phyloP scores from a whole-genome alignment of 306 rosid species.

The Alnus glutinosa region DNA sequence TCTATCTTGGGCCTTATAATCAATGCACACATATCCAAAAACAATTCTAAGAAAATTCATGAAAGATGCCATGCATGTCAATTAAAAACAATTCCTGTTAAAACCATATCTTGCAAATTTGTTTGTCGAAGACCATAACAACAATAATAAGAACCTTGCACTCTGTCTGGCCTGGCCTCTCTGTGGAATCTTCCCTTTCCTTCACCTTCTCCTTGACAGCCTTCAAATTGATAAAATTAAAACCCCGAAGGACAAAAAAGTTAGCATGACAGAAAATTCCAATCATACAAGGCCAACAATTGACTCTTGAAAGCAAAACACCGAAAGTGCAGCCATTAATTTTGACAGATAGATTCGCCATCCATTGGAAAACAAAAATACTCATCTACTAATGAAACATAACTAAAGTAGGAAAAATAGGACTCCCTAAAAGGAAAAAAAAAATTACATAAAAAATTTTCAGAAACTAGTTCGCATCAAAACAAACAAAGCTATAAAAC shows the following conservation, averaged over 20 bases:
- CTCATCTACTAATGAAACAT: neutral
- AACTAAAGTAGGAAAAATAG: neutral
- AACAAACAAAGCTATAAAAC: neutral
- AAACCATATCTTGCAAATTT: conserved; percentile 22
- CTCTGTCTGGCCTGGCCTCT: conserved; percentile 56
- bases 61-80: neutral
- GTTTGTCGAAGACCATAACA: conserved; percentile 24
- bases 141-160: conserved; percentile 75
- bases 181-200: conserved; percentile 58
- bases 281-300: conserved; percentile 11
- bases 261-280: conserved; percentile 17
- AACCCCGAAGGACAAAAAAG: conserved; percentile 26
- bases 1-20: neutral
- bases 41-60: neutral
- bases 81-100: conserved; percentile 1
- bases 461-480: neutral
- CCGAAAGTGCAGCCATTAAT: neutral
- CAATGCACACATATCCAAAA: neutral
- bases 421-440: neutral
- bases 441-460: neutral
- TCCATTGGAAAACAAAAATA: neutral
- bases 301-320: conserved; percentile 16
- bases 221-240: conserved; percentile 39
- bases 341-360: neutral
- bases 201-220: conserved; percentile 53